These are phyloP conservation scores for Tephrocybe rancida DNA, from an alignment of 768 basidiomycete genomes.

Conservation along the genomic window DNA sequence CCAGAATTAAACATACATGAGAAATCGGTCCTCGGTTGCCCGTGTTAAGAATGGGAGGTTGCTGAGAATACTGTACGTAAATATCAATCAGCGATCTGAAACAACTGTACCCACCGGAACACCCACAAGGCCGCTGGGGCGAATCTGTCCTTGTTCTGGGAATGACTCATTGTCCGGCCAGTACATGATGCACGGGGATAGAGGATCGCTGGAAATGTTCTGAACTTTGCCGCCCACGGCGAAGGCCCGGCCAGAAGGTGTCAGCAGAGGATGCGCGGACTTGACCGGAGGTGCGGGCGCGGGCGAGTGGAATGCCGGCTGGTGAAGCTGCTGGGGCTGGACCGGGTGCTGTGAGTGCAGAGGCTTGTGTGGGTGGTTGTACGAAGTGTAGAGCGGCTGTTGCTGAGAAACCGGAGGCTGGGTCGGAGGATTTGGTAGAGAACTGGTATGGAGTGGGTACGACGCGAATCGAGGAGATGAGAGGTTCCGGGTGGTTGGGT, in stretches of 20 bases:
- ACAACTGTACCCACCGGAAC: conserved; percentile 43
- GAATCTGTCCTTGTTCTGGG: conserved; percentile 79
- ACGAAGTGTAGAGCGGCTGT: conserved; percentile 12
- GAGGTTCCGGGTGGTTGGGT: conserved; percentile 21
- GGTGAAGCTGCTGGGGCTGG: conserved; percentile 12
- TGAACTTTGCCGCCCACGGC: conserved; percentile 78
- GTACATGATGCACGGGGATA: conserved; percentile 79
- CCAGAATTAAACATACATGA: conserved; percentile 55
- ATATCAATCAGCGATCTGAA: conserved; percentile 8
- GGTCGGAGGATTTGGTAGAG: conserved; percentile 6
- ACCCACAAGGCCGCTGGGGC: conserved; percentile 57
- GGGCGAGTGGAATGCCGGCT: conserved; percentile 18
- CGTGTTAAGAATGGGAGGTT: conserved; percentile 87
- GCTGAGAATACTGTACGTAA: conserved; percentile 38
- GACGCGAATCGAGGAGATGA: conserved; percentile 35
- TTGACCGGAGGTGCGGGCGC: conserved; percentile 32
- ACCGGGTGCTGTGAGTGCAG: conserved; percentile 9
- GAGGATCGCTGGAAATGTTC: conserved; percentile 75
- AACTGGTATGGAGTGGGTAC: conserved; percentile 16
- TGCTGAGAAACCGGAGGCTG: conserved; percentile 1
- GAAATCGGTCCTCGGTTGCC: conserved; percentile 88
- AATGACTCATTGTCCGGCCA: conserved; percentile 91
- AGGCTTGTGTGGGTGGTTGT: conserved; percentile 17
- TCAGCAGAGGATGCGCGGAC: conserved; percentile 70
- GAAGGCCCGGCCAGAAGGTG: conserved; percentile 81